phyloP scores from a whole-genome alignment of 2,329 filamentous ascomycete genomes.

The Xylariales sp. region DNA sequence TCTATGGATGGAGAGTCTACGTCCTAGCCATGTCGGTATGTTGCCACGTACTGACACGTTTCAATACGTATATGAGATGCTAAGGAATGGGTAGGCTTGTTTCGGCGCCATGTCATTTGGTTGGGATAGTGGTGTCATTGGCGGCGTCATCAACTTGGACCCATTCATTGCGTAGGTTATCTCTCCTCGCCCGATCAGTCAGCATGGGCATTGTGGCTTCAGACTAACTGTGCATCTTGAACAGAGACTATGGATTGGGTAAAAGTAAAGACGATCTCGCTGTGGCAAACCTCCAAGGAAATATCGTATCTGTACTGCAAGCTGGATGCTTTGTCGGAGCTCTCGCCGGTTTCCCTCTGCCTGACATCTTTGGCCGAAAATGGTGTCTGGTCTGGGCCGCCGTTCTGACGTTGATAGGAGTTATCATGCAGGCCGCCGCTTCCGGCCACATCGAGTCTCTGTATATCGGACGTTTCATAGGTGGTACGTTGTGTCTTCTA shows the following conservation, averaged over 20 bases:
- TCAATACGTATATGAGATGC: too few species aligned
- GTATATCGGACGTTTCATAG: constrained; percentile 56
- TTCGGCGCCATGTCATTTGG: constrained; percentile 56
- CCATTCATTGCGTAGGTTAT: constrained; percentile 49
- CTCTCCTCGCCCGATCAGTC: too few species aligned
- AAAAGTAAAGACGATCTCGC: constrained; percentile 33
- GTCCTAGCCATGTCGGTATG: constrained; percentile 54
- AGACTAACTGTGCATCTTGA: too few species aligned
- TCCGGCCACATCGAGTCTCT: constrained; percentile 53
- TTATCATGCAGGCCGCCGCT: constrained; percentile 56
- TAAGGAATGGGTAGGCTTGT: too few species aligned
- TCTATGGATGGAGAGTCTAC: constrained; percentile 68
- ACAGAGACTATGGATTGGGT: constrained; percentile 51
- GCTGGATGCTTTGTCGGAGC: constrained; percentile 36
- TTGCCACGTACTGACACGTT: constrained; percentile 5
- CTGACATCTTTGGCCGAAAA: constrained; percentile 50
- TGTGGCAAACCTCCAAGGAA: constrained; percentile 53
- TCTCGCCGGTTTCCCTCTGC: constrained; percentile 44
- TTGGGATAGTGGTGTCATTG: constrained; percentile 59
- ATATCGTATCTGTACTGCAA: constrained; percentile 57
- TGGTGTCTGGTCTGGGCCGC: constrained; percentile 49
- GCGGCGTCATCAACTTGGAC: constrained; percentile 57
- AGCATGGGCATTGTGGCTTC: too few species aligned
- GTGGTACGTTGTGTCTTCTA: constrained; percentile 24
- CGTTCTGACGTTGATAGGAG: constrained; percentile 51